Conservation (phyloP, 768 basidiomycete species). For the Leccinum rimulosum region DNA sequence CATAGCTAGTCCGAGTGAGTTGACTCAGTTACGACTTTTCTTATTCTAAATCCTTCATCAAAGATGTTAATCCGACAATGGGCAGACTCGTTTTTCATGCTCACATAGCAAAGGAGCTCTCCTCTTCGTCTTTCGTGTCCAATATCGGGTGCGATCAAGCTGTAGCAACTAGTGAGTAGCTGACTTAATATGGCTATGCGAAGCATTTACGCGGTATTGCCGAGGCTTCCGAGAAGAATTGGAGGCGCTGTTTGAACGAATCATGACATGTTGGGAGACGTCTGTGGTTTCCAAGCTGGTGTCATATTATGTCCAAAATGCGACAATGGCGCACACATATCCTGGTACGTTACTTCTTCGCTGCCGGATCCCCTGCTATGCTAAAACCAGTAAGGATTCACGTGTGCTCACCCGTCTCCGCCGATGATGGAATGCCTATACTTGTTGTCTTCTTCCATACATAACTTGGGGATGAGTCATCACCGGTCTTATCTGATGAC, state of each 20-base stretch:
- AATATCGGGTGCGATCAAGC: constrained; percentile 40
- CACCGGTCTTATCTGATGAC: constrained; percentile 34
- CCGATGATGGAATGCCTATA: constrained; percentile 54
- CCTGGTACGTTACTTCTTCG: constrained; percentile 12
- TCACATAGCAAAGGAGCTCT: constrained; percentile 48
- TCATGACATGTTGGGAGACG: constrained; percentile 55
- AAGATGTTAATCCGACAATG: constrained; percentile 20
- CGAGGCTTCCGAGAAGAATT: constrained; percentile 51
- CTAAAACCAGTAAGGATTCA: constrained; percentile 19
- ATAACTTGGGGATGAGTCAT: constrained; percentile 51
- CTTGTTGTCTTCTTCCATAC: constrained; percentile 50
- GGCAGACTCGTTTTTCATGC: constrained; percentile 46
- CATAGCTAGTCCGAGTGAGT: constrained; percentile 37
- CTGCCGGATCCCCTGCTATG: constrained; percentile 3
- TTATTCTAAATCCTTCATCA: constrained; percentile 4
- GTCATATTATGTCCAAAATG: constrained; percentile 17
- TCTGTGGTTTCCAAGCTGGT: constrained; percentile 34
- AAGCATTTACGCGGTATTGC: constrained; percentile 6
- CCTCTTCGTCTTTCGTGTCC: constrained; percentile 39
- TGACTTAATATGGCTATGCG: neutral
- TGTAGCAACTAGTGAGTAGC: constrained; percentile 36
- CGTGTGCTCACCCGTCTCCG: constrained; percentile 46
- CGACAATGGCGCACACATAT: constrained; percentile 2
- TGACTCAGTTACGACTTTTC: neutral
- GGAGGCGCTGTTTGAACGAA: constrained; percentile 40